Evolutionary conservation across 352 stramenopile genomes (phyloP), one percentile per base, ranked within the genome.

Genomic region (Globisporangium alternatum): DNA sequence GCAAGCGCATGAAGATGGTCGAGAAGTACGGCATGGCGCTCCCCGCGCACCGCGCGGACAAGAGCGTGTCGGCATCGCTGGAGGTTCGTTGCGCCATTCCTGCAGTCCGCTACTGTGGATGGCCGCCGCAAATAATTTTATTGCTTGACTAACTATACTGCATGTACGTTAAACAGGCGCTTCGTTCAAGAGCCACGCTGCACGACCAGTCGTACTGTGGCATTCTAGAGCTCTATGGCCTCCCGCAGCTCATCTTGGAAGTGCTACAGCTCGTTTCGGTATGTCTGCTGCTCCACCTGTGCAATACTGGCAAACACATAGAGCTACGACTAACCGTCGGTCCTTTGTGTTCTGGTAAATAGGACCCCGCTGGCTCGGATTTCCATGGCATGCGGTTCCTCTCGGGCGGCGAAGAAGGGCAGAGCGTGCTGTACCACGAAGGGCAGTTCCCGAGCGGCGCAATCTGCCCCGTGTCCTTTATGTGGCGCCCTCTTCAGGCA

Each of bases 1-100:
- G 79, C 67, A 94, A 92, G 51, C 80, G 85, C 21, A 92, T 94
- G 83, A 57, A 60, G 4, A 91, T 93, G 85, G 41, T 39, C 22
- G 66, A 77, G 19, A 64, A 65, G n/a, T 77, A 80, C 65, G 85
- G 85, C 39, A 63, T 86, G 51, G 61, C 75, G 57, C 55, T 91
- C 49, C 67, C 84, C 2, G 49, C 72, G 9, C 76, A 69, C 8
- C 74, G 82, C 19, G 60, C 79, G 0, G 84, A 91, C 47, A 90
- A 90, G 45, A 84, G 81, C 59, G 69, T 88, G 10, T 88, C 85
- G 21, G 83, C 85, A 25, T 74, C 83, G 3, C 64, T 93, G n/a
- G 60, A 75, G 47, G 65, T 72, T 35, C 9, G 58, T 54, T 51
- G 45, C 17, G 21, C 22, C 25, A n/a, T 9, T 22, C 6, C 4